These are phyloP conservation scores for Fusarium floridanum DNA, from an alignment of 2,329 filamentous ascomycete species.

Conservation along the genomic window DNA sequence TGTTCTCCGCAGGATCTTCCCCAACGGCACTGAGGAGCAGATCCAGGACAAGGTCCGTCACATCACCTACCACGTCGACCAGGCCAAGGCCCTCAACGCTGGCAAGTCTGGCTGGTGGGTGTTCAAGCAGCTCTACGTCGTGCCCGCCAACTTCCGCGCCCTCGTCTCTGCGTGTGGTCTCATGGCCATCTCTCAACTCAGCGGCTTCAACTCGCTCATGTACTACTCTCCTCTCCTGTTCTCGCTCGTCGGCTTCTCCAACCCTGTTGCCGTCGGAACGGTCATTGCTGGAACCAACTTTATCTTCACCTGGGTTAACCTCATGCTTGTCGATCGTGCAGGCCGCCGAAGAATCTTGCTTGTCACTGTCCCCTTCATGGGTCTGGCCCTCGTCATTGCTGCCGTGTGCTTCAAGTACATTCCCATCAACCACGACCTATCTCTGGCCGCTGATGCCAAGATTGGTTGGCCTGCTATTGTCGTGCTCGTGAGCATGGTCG, in stretches of 20 bases:
- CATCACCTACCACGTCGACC: conserved; percentile 54
- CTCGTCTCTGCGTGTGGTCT: conserved; percentile 61
- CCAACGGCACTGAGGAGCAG: conserved; percentile 56
- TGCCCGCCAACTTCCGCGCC: conserved; percentile 59
- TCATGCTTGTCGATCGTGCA: conserved; percentile 59
- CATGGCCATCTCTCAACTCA: conserved; percentile 66
- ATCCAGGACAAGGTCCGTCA: conserved; percentile 59
- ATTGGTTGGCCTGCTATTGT: conserved; percentile 55
- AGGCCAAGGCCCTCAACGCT: conserved; percentile 54
- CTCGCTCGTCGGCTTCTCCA: conserved; percentile 61
- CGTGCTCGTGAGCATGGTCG: conserved; percentile 53
- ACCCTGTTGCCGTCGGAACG: conserved; percentile 61
- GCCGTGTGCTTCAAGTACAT: conserved; percentile 57
- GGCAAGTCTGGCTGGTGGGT: conserved; percentile 57
- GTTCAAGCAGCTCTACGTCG: conserved; percentile 60
- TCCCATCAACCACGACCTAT: conserved; percentile 57
- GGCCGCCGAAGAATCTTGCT: conserved; percentile 61
- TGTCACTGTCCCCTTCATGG: conserved; percentile 60
- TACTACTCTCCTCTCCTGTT: conserved; percentile 66
- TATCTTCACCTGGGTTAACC: conserved; percentile 62
- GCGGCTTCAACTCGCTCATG: conserved; percentile 65
- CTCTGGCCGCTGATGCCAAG: conserved; percentile 51
- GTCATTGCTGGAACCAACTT: conserved; percentile 62
- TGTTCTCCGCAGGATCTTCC: conserved; percentile 57
- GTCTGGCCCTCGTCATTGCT: conserved; percentile 55